Percentiles rank a stretch among this genome's conserved stretches.
Conservation (phyloP, 176 grass and related monocot genomes). For the Tillandsia fasciculata region DNA sequence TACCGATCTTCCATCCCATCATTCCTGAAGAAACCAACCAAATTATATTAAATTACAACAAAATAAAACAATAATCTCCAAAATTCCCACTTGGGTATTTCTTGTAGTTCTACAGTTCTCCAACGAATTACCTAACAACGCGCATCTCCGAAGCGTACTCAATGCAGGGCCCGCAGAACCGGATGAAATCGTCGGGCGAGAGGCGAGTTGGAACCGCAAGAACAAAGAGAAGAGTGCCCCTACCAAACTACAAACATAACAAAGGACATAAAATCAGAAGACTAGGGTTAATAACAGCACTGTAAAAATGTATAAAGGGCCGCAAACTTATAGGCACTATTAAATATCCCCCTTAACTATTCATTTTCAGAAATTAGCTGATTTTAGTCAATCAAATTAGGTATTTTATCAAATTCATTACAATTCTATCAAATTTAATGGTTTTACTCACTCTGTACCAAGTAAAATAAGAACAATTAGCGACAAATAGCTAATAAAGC, state of each 20-base stretch:
- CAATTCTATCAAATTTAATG: too few relatives aligned
- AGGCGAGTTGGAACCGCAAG: slow-evolving; percentile 61
- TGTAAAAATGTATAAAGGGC: neutral
- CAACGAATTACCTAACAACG: slow-evolving; percentile 50
- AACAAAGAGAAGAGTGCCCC: slow-evolving; percentile 54
- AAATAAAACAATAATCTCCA: neutral
- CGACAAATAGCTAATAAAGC: too few relatives aligned
- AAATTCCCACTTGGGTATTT: neutral
- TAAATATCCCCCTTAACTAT: too few relatives aligned
- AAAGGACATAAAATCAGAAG: neutral
- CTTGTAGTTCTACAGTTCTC: neutral
- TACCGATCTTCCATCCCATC: slow-evolving; percentile 82
- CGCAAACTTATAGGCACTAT: neutral
- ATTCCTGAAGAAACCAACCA: slow-evolving; percentile 13
- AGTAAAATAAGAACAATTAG: too few relatives aligned
- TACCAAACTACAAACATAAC: slow-evolving; percentile 27
- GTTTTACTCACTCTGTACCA: too few relatives aligned
- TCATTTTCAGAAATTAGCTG: too few relatives aligned
- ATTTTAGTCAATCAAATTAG: too few relatives aligned
- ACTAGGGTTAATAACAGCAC: neutral
- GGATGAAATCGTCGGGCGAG: slow-evolving; percentile 70
- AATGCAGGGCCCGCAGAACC: slow-evolving; percentile 65
- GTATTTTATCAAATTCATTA: too few relatives aligned
- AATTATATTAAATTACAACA: neutral
- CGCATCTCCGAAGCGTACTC: slow-evolving; percentile 43